Evolutionary conservation across 2,329 filamentous ascomycete genomes (phyloP).

Genomic region (Diaporthe citriasiana): DNA sequence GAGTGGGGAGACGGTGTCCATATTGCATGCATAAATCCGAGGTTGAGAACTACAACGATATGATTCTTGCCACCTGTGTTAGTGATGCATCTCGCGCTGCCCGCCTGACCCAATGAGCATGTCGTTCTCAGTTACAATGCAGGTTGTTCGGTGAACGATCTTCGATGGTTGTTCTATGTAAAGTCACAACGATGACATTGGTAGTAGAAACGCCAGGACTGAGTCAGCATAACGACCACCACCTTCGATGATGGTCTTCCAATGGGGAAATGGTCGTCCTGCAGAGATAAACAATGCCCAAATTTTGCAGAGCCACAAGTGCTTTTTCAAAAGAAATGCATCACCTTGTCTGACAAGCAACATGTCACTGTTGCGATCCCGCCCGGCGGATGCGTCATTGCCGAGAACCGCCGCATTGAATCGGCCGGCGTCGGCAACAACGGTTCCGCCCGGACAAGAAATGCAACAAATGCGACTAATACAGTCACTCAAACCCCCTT

Average conservation of each 20-base stretch:
- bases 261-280: neutral
- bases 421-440: conserved; percentile 18
- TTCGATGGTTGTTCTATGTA: neutral
- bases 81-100: neutral
- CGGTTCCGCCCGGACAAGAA: conserved; percentile 2
- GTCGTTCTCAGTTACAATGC: neutral
- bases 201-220: neutral
- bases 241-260: neutral
- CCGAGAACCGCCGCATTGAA: conserved; percentile 31
- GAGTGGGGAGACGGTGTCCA: conserved; percentile 60
- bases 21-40: conserved; percentile 29
- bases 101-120: neutral
- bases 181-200: neutral
- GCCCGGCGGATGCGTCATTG: conserved; percentile 21
- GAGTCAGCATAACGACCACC: neutral
- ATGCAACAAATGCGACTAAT: neutral
- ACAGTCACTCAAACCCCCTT: neutral
- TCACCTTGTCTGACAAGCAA: neutral
- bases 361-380: neutral
- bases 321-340: neutral
- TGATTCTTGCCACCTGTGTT: neutral
- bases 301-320: neutral
- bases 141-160: neutral
- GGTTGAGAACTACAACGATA: neutral
- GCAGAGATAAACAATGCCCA: neutral